Base-by-base conservation (phyloP, 306 rosid genomes). In the Vicia faba region DNA sequence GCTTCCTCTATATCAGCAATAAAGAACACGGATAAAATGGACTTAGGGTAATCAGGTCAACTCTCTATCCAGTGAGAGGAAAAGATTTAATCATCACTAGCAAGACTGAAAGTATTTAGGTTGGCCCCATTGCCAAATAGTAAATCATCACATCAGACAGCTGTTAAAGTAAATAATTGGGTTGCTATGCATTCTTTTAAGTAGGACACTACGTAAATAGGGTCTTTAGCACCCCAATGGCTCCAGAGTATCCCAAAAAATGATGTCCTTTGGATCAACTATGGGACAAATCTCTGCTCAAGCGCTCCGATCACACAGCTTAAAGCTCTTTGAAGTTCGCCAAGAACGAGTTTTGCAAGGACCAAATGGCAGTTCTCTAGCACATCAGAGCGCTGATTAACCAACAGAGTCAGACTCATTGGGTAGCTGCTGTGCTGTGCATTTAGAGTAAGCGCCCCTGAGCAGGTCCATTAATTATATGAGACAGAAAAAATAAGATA, bases 81-180 rank as follows among this genome's bases (percentile, higher is more conserved):
- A 11, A 19, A 12, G 7, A 16, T 18, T 4, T 16, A 19, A 13
- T 11, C 13, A 13, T 7, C 18, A 15, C 38, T 35, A 66, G 23
- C 48, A 16, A 67, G 14, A 28, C 46, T 6, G 35, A 29, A 58
- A 44, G 39, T 28, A 70, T 57, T 31, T 53, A 59, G 26, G 15
- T 33, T 59, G 66, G 59, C 12, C 49, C 5, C 14, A 29, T 45
- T 28, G 19, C 35, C 58, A 53, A 33, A 43, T 16, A 29, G 66
- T 58, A 29, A 45, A 16, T 43, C 15, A 57, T 59, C 9, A 36
- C 15, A 58, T 43, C 65, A 41, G 55, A 36, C 2, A 15, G 59
- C 11, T 1, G 12, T 15, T 11, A 14, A 14, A 2, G 18, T 68
- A 68, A 25, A 26, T 25, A n/a, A 56, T 44, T 62, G 51, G 68